A percentile compares a stretch with the other conserved stretches of the same genome.
Evolutionary conservation across 208 protist genomes (phyloP).

Genomic region (Crithidia expoeki): DNA sequence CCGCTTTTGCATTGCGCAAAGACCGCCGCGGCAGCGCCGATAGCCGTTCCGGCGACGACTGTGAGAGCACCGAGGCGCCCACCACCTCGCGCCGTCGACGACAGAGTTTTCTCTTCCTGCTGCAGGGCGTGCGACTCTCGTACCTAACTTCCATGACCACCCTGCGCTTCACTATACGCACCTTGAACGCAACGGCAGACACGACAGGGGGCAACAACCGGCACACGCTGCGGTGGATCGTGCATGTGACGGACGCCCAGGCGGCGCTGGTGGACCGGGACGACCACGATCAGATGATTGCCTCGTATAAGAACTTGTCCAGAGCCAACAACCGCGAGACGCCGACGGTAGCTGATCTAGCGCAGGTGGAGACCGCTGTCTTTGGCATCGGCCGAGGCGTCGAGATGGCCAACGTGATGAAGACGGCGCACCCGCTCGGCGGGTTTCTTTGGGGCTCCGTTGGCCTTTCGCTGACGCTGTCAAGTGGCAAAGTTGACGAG

Average conservation of each 20-base stretch:
- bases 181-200: slow-evolving; percentile 62
- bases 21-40: neutral
- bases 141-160: slow-evolving; percentile 86
- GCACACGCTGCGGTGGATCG: slow-evolving; percentile 53
- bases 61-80: neutral
- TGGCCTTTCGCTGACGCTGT: slow-evolving; percentile 75
- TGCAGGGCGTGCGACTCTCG: slow-evolving; percentile 68
- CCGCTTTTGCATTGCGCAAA: neutral
- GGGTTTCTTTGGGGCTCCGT: slow-evolving; percentile 88
- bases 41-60: neutral
- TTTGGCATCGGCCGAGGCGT: slow-evolving; percentile 1
- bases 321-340: neutral
- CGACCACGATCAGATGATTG: slow-evolving; percentile 75
- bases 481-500: slow-evolving; percentile 57
- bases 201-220: slow-evolving; percentile 28
- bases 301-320: slow-evolving; percentile 26
- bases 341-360: neutral
- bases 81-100: slow-evolving; percentile 10
- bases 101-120: slow-evolving; percentile 67
- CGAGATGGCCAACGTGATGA: slow-evolving; percentile 31
- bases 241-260: slow-evolving; percentile 69
- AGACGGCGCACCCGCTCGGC: slow-evolving; percentile 52
- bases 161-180: slow-evolving; percentile 69
- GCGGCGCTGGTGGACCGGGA: slow-evolving; percentile 86
- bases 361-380: slow-evolving; percentile 4